Percentiles rank a stretch among this genome's conserved stretches.
Evolutionary conservation across 148 eudicot genomes (phyloP).

Genomic region (Amaranthus palmeri): DNA sequence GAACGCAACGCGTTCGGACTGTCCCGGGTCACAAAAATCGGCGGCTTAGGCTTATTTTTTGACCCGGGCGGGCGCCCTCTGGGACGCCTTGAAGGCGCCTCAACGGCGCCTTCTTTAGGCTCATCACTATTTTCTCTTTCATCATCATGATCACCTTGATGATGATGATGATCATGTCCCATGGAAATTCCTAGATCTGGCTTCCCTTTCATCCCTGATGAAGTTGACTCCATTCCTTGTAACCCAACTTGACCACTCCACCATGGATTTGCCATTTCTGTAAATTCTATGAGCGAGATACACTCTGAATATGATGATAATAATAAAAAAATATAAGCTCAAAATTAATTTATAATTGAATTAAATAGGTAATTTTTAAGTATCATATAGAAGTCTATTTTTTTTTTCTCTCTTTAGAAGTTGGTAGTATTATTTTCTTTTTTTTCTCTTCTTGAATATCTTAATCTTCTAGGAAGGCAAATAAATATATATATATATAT

Average conservation of each 20-base stretch:
- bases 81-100: constrained; percentile 18
- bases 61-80: constrained; percentile 21
- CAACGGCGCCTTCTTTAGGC: constrained; percentile 23
- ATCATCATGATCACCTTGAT: neutral
- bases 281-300: neutral
- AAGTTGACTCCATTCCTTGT: constrained; percentile 24
- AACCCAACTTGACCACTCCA: constrained; percentile 27
- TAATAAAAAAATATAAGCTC: too few relatives aligned
- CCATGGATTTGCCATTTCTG: constrained; percentile 27
- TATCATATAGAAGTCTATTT: too few relatives aligned
- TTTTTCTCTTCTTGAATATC: neutral
- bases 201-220: constrained; percentile 15
- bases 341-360: neutral
- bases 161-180: neutral
- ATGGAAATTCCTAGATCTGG: constrained; percentile 28
- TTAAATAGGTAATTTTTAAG: too few relatives aligned
- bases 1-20: constrained; percentile 28
- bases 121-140: constrained; percentile 23
- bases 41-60: constrained; percentile 22
- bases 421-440: neutral
- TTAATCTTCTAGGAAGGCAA: neutral
- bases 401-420: neutral
- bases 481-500: neutral
- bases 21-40: constrained; percentile 21
- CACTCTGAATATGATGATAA: too few relatives aligned